Conservation (phyloP, 164 flowering plant species). For the Nymphaea colorata region DNA sequence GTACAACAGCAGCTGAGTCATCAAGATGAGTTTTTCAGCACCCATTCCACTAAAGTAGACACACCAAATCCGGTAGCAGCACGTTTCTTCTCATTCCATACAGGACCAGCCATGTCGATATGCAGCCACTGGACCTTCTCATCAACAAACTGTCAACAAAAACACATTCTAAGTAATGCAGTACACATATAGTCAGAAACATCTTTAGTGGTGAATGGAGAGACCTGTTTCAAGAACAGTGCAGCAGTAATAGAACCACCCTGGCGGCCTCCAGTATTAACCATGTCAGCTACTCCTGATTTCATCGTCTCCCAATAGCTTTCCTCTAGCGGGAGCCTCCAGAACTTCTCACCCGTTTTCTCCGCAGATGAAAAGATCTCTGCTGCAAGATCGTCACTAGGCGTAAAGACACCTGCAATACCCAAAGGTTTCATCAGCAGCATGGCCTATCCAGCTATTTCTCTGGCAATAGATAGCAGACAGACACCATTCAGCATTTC, state of each 20-base stretch:
- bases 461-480: too few relatives aligned
- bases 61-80: conserved; percentile 79
- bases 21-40: conserved; percentile 59
- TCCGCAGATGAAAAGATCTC: conserved; percentile 73
- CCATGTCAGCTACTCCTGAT: conserved; percentile 97
- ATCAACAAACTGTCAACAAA: conserved; percentile 65
- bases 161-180: neutral
- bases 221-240: conserved; percentile 89
- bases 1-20: too few relatives aligned
- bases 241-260: conserved; percentile 96
- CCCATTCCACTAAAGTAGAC: conserved; percentile 90
- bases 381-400: conserved; percentile 79
- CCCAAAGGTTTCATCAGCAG: neutral
- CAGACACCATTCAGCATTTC: too few relatives aligned
- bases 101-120: conserved; percentile 96
- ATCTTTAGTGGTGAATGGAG: neutral
- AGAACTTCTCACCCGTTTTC: conserved; percentile 71
- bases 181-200: neutral
- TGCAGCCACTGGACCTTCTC: conserved; percentile 97
- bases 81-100: conserved; percentile 74
- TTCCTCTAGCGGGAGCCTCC: conserved; percentile 96
- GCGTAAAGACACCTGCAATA: conserved; percentile 68
- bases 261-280: conserved; percentile 78
- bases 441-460: too few relatives aligned
- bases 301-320: conserved; percentile 98